Conservation (phyloP, 2,329 filamentous ascomycete species). For the Fusarium subglutinans region DNA sequence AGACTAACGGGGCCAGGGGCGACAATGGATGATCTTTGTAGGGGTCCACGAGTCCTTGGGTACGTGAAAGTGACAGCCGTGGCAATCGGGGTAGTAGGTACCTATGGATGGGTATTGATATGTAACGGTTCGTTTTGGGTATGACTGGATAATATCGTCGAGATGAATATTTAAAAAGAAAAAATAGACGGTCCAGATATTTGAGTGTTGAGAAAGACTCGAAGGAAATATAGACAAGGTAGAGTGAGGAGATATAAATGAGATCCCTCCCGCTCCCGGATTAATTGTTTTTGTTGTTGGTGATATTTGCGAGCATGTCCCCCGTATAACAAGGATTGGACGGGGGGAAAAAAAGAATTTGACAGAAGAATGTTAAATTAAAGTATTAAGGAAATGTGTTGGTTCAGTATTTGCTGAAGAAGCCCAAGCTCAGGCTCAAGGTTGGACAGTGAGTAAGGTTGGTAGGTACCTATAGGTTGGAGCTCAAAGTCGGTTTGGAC, state of each 20-base stretch:
- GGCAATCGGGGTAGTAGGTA: background rate
- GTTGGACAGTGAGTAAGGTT: background rate
- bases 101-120: background rate
- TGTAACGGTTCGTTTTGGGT: background rate
- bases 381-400: conserved; percentile 3
- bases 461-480: background rate
- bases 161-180: conserved; percentile 14
- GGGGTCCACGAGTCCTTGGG: conserved; percentile 16
- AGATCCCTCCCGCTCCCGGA: background rate
- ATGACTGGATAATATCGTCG: background rate
- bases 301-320: conserved; percentile 2
- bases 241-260: background rate
- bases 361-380: conserved; percentile 7
- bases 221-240: background rate
- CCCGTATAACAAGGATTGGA: background rate
- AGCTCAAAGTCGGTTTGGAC: background rate
- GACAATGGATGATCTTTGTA: conserved; percentile 32
- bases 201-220: background rate
- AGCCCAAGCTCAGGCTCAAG: background rate
- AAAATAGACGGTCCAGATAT: background rate
- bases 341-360: background rate
- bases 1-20: conserved; percentile 12
- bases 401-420: background rate
- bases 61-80: background rate
- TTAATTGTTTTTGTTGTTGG: background rate